phyloP scores from a whole-genome alignment of 768 basidiomycete genomes.

The Thelephora ganbajun region DNA sequence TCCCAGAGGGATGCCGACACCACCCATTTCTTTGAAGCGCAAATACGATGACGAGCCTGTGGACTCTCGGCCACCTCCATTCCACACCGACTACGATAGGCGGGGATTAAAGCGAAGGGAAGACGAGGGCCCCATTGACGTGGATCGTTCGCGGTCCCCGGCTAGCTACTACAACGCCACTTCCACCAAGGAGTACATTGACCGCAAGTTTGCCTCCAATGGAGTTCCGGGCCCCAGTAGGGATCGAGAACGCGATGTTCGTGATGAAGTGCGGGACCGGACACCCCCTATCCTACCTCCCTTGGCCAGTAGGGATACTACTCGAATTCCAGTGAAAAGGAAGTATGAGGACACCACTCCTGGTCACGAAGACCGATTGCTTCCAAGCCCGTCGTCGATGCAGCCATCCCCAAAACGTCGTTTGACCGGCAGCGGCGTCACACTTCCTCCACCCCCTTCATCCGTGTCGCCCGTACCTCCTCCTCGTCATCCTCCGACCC shows the following conservation, averaged over 20 bases:
- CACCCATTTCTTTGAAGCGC: background rate
- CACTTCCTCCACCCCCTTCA: conserved; percentile 5
- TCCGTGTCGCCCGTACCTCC: conserved; percentile 2
- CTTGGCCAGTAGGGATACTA: background rate
- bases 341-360: conserved; percentile 19
- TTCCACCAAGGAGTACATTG: no score
- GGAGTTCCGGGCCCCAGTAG: no score
- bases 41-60: background rate
- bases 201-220: no score
- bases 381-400: conserved; percentile 5
- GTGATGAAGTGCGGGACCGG: no score
- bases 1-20: conserved; percentile 2
- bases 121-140: no score
- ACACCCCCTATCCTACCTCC: background rate
- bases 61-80: no score
- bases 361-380: conserved; percentile 8
- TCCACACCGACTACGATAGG: no score
- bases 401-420: conserved; percentile 13
- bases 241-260: no score
- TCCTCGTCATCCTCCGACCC: conserved; percentile 6
- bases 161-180: no score
- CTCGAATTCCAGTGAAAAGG: conserved; percentile 14
- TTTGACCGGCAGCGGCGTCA: background rate
- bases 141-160: no score
- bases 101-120: no score